Percentiles rank a stretch among this genome's conserved stretches.
These are phyloP conservation scores for Potentilla sterilis DNA, from an alignment of 306 rosid genomes.

Conservation along the genomic window DNA sequence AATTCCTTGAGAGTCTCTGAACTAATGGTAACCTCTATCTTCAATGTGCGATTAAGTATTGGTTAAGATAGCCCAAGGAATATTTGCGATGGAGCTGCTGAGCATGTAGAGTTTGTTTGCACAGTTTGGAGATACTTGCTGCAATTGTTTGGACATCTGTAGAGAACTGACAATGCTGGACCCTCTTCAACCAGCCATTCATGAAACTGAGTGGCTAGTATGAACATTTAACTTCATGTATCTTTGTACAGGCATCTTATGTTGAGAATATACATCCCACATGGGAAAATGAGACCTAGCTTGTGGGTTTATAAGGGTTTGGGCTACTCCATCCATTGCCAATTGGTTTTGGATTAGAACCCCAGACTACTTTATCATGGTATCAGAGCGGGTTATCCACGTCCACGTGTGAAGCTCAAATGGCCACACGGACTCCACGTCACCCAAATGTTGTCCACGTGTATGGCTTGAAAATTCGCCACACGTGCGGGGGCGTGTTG, in stretches of 20 bases:
- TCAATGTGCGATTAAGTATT: neutral
- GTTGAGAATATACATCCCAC: too few species aligned
- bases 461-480: too few species aligned
- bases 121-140: neutral
- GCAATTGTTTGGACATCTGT: neutral
- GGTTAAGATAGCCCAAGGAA: neutral
- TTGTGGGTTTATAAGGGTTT: too few species aligned
- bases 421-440: too few species aligned
- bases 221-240: neutral
- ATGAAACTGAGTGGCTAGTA: neutral
- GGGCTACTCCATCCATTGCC: too few species aligned
- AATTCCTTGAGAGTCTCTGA: slow-evolving; percentile 64
- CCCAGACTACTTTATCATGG: too few species aligned
- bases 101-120: neutral
- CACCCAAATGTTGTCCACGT: too few species aligned
- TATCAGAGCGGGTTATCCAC: too few species aligned
- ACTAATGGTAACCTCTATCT: slow-evolving; percentile 3
- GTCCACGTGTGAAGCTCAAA: too few species aligned
- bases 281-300: too few species aligned
- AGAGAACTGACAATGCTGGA: neutral
- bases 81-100: slow-evolving; percentile 10
- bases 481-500: too few species aligned
- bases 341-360: too few species aligned
- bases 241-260: slow-evolving; percentile 11
- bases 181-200: neutral